Percentiles rank a stretch among this genome's conserved stretches.
phyloP scores from a whole-genome alignment of 139 green algal genomes.

The Picochlorum costavermella region DNA sequence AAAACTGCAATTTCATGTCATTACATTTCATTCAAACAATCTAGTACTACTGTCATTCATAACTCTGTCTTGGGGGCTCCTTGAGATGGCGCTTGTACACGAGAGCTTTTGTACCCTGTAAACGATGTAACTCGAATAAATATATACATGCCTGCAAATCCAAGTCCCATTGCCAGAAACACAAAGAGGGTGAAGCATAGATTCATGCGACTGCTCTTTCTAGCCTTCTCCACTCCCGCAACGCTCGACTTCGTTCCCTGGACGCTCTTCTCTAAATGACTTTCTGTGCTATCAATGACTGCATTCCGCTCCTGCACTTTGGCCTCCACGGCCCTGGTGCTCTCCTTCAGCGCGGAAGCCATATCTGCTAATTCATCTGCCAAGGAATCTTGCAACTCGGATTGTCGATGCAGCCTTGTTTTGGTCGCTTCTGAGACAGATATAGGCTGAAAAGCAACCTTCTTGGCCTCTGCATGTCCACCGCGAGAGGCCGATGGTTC shows the following conservation, averaged over 20 bases:
- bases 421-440: neutral
- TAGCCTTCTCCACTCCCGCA: neutral
- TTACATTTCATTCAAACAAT: no score
- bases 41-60: neutral
- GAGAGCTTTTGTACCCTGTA: constrained; percentile 4
- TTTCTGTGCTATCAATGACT: constrained; percentile 36
- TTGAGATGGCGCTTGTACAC: neutral
- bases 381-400: constrained; percentile 29
- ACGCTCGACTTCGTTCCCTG: constrained; percentile 12
- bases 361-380: constrained; percentile 43
- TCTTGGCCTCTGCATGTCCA: neutral
- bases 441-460: neutral
- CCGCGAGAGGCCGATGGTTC: no score
- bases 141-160: constrained; percentile 36
- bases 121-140: constrained; percentile 31
- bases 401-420: neutral
- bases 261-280: constrained; percentile 26
- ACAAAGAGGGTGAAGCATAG: constrained; percentile 35
- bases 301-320: constrained; percentile 18
- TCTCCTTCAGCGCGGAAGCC: constrained; percentile 32
- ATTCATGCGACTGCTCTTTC: constrained; percentile 15
- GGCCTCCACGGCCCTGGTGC: constrained; percentile 32
- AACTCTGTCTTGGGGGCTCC: constrained; percentile 4
- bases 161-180: constrained; percentile 26
- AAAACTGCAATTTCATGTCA: neutral